Base-by-base conservation (phyloP, 139 green algal species). In the Astrephomene gubernaculifera region DNA sequence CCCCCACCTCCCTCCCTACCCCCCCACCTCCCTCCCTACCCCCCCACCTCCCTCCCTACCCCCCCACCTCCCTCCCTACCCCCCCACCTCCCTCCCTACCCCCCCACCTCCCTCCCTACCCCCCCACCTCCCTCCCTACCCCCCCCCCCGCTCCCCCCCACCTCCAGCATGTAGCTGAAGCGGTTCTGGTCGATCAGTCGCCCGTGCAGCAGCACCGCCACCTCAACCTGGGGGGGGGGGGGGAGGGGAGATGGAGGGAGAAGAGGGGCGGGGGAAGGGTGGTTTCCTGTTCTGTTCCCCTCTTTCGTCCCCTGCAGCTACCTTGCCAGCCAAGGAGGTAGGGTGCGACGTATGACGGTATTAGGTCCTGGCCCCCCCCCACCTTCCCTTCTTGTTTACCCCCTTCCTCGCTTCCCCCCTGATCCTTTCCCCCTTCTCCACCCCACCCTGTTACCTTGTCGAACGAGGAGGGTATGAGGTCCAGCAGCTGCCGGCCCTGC, bases 131-230 rank as follows among this genome's bases (percentile, higher is more conserved):
- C 49, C 49, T 25, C 14, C 14, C 17, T 10, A 22, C 36, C 35
- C 31, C 65, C 36, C 65, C 21, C 10, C 65, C 65, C 21, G 22
- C 38, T 35, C 19, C 65, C 4, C 25, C 69, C 0, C 52, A 61
- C 82, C 71, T 92, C 89, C 1, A 92, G 78, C 82, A 92, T 69
- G 43, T 52, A 35, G 43, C 45, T 75, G 64, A 92, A 92, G 17
- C 74, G 53, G 78, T 88, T 90, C 67, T 92, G 89, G 63, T 92
- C 89, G 27, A 92, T 83, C 33, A 92, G 82, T 0, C 82, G 86
- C 6, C 68, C 61, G 76, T 92, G 89, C 35, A 92, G 86, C 52
- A 89, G 43, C 38, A 79, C 76, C 4, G 86, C 71, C 22, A 87
- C 85, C 70, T 92, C 88, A 22, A 91, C 68, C 87, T 91, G 82